Evolutionary conservation across 2,329 filamentous ascomycete species (phyloP).

Genomic region (Arthrobotrys iridis): DNA sequence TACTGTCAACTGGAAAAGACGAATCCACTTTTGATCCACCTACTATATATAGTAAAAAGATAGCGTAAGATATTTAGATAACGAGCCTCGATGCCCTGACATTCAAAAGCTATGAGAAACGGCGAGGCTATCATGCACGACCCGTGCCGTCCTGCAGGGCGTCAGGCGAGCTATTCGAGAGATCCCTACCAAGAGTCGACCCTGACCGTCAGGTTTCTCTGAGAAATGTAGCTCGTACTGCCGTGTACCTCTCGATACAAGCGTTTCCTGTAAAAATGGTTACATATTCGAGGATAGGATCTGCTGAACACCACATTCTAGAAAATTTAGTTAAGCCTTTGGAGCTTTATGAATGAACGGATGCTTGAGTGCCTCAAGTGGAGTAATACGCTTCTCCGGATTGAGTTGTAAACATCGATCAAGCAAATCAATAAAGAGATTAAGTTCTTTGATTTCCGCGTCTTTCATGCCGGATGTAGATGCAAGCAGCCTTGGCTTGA

Average conservation of each 20-base stretch:
- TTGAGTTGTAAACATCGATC: conserved; percentile 90
- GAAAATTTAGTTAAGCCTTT: conserved; percentile 26
- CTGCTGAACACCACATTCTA: neutral
- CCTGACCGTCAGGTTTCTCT: conserved; percentile 2
- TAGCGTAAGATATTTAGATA: neutral
- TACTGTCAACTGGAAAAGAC: neutral
- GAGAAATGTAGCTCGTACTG: conserved; percentile 2
- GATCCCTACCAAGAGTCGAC: neutral
- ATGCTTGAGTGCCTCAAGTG: conserved; percentile 85
- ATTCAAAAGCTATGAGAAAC: conserved; percentile 1
- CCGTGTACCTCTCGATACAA: neutral
- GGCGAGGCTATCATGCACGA: conserved; percentile 49
- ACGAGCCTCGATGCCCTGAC: neutral
- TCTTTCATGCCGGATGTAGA: conserved; percentile 79
- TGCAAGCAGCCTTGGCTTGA: conserved; percentile 80
- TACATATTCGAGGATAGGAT: neutral
- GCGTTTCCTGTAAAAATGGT: neutral
- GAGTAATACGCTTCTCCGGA: conserved; percentile 89
- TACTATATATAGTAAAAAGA: conserved; percentile 36
- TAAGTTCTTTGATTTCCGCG: conserved; percentile 78
- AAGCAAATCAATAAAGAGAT: conserved; percentile 84
- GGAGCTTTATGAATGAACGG: conserved; percentile 73
- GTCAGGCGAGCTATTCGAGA: conserved; percentile 42
- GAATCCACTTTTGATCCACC: neutral
- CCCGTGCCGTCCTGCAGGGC: conserved; percentile 53